These are phyloP conservation scores for Aegilops speltoides DNA, from an alignment of 176 grass and related monocot genomes.

Conservation along the genomic window DNA sequence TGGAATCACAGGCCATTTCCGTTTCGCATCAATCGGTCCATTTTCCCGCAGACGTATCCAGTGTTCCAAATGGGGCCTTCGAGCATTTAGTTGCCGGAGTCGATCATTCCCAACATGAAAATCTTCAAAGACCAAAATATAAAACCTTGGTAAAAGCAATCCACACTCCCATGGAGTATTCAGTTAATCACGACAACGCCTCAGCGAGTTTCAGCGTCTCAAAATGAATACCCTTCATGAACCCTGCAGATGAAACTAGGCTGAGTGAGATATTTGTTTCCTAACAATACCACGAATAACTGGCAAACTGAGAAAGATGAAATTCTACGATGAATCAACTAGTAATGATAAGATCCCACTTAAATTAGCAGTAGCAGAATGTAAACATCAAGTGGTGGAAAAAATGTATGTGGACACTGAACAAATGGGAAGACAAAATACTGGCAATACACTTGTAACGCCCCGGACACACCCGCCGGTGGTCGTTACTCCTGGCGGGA, in stretches of 20 bases:
- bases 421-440: background rate
- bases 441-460: too few relatives aligned
- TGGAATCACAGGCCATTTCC: background rate
- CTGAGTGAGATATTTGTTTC: background rate
- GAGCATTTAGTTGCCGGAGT: background rate
- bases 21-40: background rate
- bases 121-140: background rate
- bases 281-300: background rate
- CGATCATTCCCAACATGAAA: background rate
- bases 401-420: background rate
- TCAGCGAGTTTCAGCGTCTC: background rate
- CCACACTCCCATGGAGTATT: background rate
- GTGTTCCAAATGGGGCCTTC: background rate
- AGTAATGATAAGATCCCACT: background rate
- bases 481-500: too few relatives aligned
- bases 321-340: background rate
- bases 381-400: background rate
- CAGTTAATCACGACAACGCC: background rate
- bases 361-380: background rate
- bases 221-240: background rate
- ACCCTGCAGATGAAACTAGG: conserved; percentile 7
- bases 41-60: background rate
- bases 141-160: background rate
- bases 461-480: too few relatives aligned
- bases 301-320: background rate